Percentiles rank a stretch among this genome's conserved stretches.
Conservation (phyloP, 2,329 filamentous ascomycete genomes). For the Trichophyton mentagrophytes region DNA sequence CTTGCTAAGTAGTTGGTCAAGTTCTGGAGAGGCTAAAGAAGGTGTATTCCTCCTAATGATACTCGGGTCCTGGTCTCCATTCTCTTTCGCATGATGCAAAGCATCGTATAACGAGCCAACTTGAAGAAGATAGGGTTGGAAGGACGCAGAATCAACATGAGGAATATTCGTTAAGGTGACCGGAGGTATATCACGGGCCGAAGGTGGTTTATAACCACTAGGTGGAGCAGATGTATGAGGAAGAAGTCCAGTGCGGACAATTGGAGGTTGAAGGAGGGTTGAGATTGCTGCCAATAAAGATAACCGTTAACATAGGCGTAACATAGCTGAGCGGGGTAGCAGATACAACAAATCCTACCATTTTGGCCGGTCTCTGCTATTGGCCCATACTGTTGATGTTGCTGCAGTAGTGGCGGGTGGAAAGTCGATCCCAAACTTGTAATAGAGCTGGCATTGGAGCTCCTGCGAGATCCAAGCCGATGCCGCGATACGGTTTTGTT, state of each 20-base stretch:
- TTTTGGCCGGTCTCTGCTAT: constrained; percentile 60
- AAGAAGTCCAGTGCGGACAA: constrained; percentile 67
- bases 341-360: constrained; percentile 29
- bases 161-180: constrained; percentile 82
- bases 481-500: constrained; percentile 22
- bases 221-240: constrained; percentile 59
- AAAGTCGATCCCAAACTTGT: constrained; percentile 75
- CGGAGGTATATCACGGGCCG: constrained; percentile 78
- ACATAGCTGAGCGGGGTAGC: not conserved
- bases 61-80: constrained; percentile 51
- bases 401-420: constrained; percentile 47
- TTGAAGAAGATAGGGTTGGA: constrained; percentile 71
- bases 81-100: constrained; percentile 69
- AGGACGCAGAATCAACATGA: constrained; percentile 65
- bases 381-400: constrained; percentile 33
- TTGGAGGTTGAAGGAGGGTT: constrained; percentile 63
- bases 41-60: constrained; percentile 33
- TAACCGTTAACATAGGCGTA: not conserved
- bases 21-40: constrained; percentile 36
- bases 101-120: constrained; percentile 82
- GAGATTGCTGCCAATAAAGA: constrained; percentile 53
- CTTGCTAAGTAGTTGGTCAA: constrained; percentile 37
- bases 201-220: constrained; percentile 67
- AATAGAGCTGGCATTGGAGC: constrained; percentile 76
- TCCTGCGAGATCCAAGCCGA: constrained; percentile 43